These are phyloP conservation scores for Alternaria ethzedia DNA, from an alignment of 2,329 filamentous ascomycete genomes.

Conservation along the genomic window DNA sequence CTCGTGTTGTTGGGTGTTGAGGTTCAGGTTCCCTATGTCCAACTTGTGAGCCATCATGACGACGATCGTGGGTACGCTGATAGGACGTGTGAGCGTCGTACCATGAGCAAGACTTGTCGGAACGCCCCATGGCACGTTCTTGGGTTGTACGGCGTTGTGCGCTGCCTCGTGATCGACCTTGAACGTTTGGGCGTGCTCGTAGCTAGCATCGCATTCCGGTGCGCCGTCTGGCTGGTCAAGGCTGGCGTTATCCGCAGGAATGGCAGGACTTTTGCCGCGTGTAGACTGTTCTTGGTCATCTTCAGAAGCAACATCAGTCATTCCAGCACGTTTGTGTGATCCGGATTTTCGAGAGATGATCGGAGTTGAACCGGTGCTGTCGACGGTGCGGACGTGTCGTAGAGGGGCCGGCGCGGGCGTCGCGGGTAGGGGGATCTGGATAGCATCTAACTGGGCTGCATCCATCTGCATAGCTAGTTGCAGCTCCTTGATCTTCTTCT, in stretches of 20 bases:
- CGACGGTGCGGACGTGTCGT: constrained; percentile 31
- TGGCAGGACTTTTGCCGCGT: neutral
- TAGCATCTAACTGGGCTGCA: constrained; percentile 1
- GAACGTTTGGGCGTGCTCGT: neutral
- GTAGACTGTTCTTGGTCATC: neutral
- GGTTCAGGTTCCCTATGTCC: constrained; percentile 5
- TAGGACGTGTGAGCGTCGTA: constrained; percentile 14
- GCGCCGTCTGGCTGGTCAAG: neutral
- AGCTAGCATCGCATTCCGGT: neutral
- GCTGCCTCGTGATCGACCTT: neutral
- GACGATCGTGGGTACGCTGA: neutral
- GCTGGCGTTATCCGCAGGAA: neutral
- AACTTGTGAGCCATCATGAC: constrained; percentile 20
- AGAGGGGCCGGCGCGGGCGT: neutral
- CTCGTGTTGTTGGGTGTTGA: neutral
- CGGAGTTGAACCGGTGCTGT: constrained; percentile 28
- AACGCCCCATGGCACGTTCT: neutral
- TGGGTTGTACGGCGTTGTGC: neutral
- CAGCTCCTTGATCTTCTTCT: neutral
- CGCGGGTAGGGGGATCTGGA: constrained; percentile 7
- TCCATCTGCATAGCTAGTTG: neutral
- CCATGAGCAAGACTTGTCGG: constrained; percentile 5
- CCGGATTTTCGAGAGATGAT: constrained; percentile 3
- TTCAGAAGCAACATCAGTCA: neutral
- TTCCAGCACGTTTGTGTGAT: neutral